These are phyloP conservation scores for Tetrapisispora phaffii DNA, from an alignment of 805 yeast species.

Conservation along the genomic window DNA sequence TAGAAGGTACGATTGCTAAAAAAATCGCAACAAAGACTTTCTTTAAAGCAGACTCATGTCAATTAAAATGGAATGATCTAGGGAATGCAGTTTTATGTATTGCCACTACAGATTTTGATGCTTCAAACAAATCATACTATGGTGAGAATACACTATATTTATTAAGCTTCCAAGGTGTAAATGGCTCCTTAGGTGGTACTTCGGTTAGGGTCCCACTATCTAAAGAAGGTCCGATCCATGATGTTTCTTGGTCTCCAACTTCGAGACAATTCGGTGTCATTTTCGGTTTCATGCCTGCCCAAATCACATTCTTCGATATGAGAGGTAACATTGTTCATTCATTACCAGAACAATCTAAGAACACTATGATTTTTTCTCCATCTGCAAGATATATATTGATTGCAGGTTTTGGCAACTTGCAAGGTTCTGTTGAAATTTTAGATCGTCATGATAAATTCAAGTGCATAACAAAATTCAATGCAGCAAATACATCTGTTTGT, in stretches of 20 bases:
- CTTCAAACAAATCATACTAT: conserved; percentile 86
- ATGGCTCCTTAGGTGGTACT: conserved; percentile 83
- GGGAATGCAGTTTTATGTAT: conserved; percentile 92
- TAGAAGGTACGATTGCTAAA: conserved; percentile 36
- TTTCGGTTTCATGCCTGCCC: conserved; percentile 96
- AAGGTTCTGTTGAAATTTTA: conserved; percentile 90
- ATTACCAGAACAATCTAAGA: conserved; percentile 78
- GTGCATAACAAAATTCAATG: conserved; percentile 74
- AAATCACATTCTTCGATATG: conserved; percentile 87
- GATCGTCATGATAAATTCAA: conserved; percentile 82
- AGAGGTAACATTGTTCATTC: conserved; percentile 81
- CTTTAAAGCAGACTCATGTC: conserved; percentile 92
- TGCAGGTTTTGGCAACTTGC: conserved; percentile 97
- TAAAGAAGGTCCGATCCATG: conserved; percentile 87
- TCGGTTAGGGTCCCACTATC: conserved; percentile 81
- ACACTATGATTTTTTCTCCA: conserved; percentile 86
- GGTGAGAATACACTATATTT: conserved; percentile 92
- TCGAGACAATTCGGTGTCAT: conserved; percentile 95
- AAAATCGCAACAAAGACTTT: conserved; percentile 81
- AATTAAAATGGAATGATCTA: conserved; percentile 82
- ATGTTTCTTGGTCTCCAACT: conserved; percentile 93
- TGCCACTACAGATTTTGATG: conserved; percentile 92
- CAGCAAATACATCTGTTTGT: conserved; percentile 91
- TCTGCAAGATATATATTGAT: conserved; percentile 84
- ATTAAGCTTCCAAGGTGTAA: conserved; percentile 36